phyloP scores from a whole-genome alignment of 495 filamentous ascomycete genomes.

The Hypoxylon lienhwacheense region DNA sequence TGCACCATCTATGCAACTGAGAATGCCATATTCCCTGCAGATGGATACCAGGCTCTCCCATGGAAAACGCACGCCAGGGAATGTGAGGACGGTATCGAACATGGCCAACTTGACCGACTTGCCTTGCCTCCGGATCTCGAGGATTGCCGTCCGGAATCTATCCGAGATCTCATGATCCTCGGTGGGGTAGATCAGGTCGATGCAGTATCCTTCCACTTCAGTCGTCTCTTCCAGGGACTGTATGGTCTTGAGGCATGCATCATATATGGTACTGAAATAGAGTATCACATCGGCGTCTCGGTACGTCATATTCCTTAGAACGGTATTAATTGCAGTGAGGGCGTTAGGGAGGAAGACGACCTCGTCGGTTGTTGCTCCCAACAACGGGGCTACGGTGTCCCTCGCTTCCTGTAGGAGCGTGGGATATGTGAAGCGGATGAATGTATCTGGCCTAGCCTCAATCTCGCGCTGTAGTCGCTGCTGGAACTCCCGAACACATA shows the following conservation, averaged over 20 bases:
- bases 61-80: slow-evolving; percentile 73
- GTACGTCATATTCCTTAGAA: slow-evolving; percentile 70
- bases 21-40: slow-evolving; percentile 62
- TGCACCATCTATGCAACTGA: slow-evolving; percentile 66
- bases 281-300: slow-evolving; percentile 60
- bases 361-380: slow-evolving; percentile 63
- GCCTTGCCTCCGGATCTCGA: slow-evolving; percentile 45
- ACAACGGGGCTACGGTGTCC: slow-evolving; percentile 57
- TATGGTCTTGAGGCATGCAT: slow-evolving; percentile 70
- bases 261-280: slow-evolving; percentile 77
- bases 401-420: slow-evolving; percentile 62
- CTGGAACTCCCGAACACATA: slow-evolving; percentile 38
- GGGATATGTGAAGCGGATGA: slow-evolving; percentile 59
- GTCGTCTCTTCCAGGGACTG: slow-evolving; percentile 64
- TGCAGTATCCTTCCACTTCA: slow-evolving; percentile 44
- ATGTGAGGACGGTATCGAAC: slow-evolving; percentile 73
- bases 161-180: slow-evolving; percentile 59
- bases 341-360: slow-evolving; percentile 79
- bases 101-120: slow-evolving; percentile 59
- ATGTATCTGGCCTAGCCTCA: slow-evolving; percentile 42
- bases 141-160: slow-evolving; percentile 53
- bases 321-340: slow-evolving; percentile 76
- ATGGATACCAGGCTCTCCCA: slow-evolving; percentile 65
- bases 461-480: slow-evolving; percentile 35
- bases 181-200: slow-evolving; percentile 57